Evolutionary conservation across 352 stramenopile genomes (phyloP), one percentile per base, ranked within the genome.

Genomic region (Pythium utonaiense): DNA sequence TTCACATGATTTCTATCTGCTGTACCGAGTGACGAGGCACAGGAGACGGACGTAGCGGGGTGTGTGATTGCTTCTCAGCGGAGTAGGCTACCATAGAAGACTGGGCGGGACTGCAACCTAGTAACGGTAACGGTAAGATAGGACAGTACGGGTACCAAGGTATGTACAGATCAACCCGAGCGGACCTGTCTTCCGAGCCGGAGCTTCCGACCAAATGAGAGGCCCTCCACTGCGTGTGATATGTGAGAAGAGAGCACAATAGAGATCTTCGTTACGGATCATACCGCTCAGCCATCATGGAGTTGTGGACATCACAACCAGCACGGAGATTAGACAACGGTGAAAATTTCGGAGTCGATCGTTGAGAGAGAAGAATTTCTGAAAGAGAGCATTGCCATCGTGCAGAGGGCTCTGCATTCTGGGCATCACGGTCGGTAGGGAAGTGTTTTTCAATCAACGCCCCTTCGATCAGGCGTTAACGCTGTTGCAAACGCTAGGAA

Each of bases 401-500:
- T n/a, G n/a, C 40, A 25, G 5, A 10, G 17, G 40, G 17, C 14
- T 47, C 40, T 47, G 10, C n/a, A 24, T 47, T 9, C 21, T 24
- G 17, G 38, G 24, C 6, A 45, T 22, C 21, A 25, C 40, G 21
- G n/a, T 19, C 24, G 28, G 5, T 9, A 33, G 5, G 28, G 28
- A 33, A 25, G 38, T 45, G 36, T 45, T 24, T 33, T 33, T 33
- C 28, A 33, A 33, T 33, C 28, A 33, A 33, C 16, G 38, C 38
- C 19, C 27, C 17, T 17, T 47, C 40, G 40, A 47, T 47, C 40
- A 47, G 40, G 40, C 40, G 40, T 47, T 19, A 47, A 47, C n/a
- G 22, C n/a, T 47, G 40, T 47, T 47, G 40, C 40, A 47, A 47
- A 47, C 19, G 40, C 40, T 27, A 47, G 40, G 40, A 47, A 47